Evolutionary conservation across 306 rosid genomes (phyloP).

Genomic region (Citrullus mucosospermus): DNA sequence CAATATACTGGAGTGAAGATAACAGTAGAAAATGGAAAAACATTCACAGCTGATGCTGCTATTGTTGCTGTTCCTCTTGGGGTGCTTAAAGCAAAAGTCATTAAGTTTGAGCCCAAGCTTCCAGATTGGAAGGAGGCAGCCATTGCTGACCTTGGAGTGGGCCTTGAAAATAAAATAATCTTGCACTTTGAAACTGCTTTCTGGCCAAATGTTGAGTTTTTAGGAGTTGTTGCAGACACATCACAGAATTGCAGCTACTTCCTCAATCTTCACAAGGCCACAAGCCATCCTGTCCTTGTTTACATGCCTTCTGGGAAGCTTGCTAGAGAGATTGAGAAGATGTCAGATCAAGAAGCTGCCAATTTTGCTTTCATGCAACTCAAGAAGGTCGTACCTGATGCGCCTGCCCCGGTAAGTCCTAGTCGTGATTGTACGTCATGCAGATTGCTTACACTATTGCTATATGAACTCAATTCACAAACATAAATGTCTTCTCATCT

Average conservation of each 20-base stretch:
- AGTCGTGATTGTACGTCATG: neutral
- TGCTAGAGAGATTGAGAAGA: conserved; percentile 89
- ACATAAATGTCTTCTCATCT: neutral
- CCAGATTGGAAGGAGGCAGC: conserved; percentile 98
- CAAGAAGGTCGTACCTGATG: conserved; percentile 81
- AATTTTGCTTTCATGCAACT: conserved; percentile 75
- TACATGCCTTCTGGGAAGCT: conserved; percentile 99
- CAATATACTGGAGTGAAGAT: conserved; percentile 72
- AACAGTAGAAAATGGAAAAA: conserved; percentile 59
- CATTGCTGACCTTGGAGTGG: conserved; percentile 77
- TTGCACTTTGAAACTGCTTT: conserved; percentile 83
- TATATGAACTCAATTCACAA: neutral
- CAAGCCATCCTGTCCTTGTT: conserved; percentile 80
- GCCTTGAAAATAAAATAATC: conserved; percentile 82
- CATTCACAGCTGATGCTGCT: conserved; percentile 85
- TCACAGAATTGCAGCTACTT: conserved; percentile 92
- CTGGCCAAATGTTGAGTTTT: conserved; percentile 97
- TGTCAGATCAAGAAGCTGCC: conserved; percentile 97
- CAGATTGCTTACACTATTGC: neutral
- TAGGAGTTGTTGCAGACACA: conserved; percentile 93
- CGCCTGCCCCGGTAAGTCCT: conserved; percentile 62
- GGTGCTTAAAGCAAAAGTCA: conserved; percentile 63
- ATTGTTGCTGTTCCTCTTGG: conserved; percentile 87
- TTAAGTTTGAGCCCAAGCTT: conserved; percentile 82
- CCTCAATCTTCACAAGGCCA: conserved; percentile 97